A percentile compares a stretch with the other conserved stretches of the same genome.
Evolutionary conservation across 2,329 filamentous ascomycete species (phyloP).

Genomic region (Colletotrichum sp.): DNA sequence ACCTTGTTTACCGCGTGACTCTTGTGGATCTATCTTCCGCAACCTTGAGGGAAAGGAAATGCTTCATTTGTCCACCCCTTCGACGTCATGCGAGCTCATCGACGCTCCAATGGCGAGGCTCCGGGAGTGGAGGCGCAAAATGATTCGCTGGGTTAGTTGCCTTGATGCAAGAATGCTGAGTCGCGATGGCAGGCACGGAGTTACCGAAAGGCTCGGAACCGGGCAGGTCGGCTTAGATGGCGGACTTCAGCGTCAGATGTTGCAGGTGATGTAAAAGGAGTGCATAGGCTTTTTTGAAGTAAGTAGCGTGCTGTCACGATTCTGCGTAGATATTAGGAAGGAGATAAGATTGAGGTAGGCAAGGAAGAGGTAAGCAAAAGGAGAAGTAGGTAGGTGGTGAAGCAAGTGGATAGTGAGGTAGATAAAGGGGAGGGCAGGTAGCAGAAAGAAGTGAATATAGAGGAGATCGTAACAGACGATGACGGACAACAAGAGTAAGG

Average conservation of each 20-base stretch:
- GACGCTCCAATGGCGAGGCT: not conserved
- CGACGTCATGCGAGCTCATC: not conserved
- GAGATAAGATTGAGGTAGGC: not conserved
- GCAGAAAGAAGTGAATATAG: accelerated
- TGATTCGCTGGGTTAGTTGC: not conserved
- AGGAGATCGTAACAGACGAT: not conserved
- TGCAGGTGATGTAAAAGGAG: not conserved
- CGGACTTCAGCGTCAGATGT: not conserved
- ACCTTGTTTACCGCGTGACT: not conserved
- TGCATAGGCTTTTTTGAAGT: not conserved
- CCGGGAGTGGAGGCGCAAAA: not conserved
- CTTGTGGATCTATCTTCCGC: not conserved
- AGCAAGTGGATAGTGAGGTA: not conserved
- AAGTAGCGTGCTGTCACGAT: not conserved
- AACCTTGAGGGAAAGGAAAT: not conserved
- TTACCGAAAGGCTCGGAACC: not conserved
- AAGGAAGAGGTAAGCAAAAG: not conserved
- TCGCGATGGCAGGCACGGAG: not conserved
- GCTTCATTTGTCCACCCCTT: not conserved
- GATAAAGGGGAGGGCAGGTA: not conserved
- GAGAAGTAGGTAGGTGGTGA: not conserved
- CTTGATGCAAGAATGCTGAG: not conserved
- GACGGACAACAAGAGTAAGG: not conserved
- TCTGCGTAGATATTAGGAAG: not conserved
- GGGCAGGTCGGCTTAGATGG: not conserved